Conservation (phyloP, 441 rosid genomes). For the Bruguiera hainesii region DNA sequence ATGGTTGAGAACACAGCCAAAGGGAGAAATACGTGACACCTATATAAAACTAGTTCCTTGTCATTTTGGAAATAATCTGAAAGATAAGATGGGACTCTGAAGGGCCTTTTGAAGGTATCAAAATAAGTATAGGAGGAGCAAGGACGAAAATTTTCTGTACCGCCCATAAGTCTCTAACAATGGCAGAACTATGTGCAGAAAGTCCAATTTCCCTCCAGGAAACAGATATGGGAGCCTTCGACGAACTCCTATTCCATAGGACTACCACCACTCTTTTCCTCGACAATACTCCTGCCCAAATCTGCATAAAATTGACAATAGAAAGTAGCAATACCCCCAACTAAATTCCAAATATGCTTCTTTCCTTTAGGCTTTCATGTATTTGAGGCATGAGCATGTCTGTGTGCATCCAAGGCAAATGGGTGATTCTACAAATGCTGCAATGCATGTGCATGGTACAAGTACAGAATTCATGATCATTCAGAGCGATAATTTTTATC, state of each 20-base stretch:
- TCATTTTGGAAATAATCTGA: neutral
- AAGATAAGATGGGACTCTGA: too few relatives aligned
- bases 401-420: too few relatives aligned
- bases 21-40: neutral
- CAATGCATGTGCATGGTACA: too few relatives aligned
- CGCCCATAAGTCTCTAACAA: constrained; percentile 63
- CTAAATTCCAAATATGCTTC: neutral
- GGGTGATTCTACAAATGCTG: too few relatives aligned
- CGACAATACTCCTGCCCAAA: constrained; percentile 53
- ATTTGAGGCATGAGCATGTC: too few relatives aligned
- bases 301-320: constrained; percentile 22
- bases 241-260: constrained; percentile 62
- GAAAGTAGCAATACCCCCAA: neutral
- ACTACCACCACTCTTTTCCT: constrained; percentile 34
- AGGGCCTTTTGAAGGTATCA: neutral
- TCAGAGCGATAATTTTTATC: too few relatives aligned
- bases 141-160: constrained; percentile 3
- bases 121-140: neutral
- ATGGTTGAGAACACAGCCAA: neutral
- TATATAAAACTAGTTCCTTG: neutral
- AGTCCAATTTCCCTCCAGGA: constrained; percentile 63
- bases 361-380: neutral
- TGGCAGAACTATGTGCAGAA: constrained; percentile 28
- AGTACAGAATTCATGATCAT: too few relatives aligned
- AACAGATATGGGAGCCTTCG: constrained; percentile 43